These are phyloP conservation scores for Candida oleophila DNA, from an alignment of 805 yeast species.

Conservation along the genomic window DNA sequence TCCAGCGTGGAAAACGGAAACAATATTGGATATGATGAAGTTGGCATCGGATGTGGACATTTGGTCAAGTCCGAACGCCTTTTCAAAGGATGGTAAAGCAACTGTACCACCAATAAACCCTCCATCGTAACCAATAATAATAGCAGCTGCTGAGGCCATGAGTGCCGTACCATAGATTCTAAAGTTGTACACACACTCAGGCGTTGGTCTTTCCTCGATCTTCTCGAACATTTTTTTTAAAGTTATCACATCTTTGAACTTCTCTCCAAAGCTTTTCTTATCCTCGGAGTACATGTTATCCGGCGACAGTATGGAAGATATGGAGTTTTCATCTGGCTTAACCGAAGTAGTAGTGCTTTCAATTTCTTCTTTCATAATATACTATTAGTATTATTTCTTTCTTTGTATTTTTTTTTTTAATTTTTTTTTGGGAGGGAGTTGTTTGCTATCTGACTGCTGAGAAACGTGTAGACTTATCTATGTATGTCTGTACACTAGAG, in stretches of 20 bases:
- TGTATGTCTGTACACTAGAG: too few relatives aligned
- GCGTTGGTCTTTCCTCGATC: conserved; percentile 40
- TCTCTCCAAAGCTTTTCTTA: neutral
- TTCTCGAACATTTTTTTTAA: conserved; percentile 22
- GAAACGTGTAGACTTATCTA: too few relatives aligned
- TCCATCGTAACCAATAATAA: conserved; percentile 41
- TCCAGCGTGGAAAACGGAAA: conserved; percentile 41
- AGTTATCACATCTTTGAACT: conserved; percentile 4
- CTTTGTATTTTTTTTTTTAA: neutral
- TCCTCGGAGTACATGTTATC: neutral
- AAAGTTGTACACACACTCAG: conserved; percentile 35
- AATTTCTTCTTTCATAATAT: neutral
- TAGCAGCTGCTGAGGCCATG: conserved; percentile 38
- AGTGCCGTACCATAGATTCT: conserved; percentile 34
- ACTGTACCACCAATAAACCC: conserved; percentile 43
- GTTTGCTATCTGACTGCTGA: too few relatives aligned
- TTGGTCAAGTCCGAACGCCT: conserved; percentile 30
- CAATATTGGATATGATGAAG: conserved; percentile 29
- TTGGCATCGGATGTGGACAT: conserved; percentile 19
- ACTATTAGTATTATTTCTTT: neutral
- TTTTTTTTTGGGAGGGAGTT: too few relatives aligned
- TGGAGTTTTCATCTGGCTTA: conserved; percentile 1
- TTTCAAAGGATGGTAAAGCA: conserved; percentile 27
- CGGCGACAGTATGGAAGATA: neutral
- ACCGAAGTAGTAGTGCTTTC: neutral